Evolutionary conservation across 2,329 filamentous ascomycete genomes (phyloP).

Genomic region (Trichoderma guizhouense): DNA sequence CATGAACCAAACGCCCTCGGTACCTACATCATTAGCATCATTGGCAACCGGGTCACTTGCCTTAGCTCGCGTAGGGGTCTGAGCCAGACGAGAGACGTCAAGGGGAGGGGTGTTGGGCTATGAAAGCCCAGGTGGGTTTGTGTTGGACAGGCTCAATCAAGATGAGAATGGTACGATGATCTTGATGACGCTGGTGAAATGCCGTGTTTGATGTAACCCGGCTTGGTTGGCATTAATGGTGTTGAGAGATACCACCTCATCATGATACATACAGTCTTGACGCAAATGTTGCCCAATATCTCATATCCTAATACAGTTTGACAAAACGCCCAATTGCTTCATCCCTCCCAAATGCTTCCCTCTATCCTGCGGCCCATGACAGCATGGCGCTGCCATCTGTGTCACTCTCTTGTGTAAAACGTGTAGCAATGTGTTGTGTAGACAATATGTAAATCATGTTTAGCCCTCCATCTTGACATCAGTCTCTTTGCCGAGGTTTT

Average conservation of each 20-base stretch:
- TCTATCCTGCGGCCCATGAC: background rate
- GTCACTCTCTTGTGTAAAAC: background rate
- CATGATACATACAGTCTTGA: background rate
- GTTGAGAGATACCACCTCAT: background rate
- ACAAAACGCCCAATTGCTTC: background rate
- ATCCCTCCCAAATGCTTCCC: background rate
- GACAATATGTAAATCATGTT: background rate
- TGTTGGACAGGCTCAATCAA: background rate
- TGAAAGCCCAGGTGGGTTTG: background rate
- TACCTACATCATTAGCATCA: background rate
- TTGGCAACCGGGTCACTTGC: background rate
- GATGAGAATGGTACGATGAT: background rate
- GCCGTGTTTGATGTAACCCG: background rate
- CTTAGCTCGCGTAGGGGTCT: constrained; percentile 9
- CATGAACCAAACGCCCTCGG: constrained; percentile 9
- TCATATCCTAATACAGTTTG: background rate
- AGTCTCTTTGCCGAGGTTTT: constrained; percentile 62
- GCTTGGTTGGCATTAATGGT: background rate
- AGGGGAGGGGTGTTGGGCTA: background rate
- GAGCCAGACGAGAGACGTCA: background rate
- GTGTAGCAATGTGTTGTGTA: background rate
- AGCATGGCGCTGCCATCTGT: background rate
- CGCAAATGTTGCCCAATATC: background rate
- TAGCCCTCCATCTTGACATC: constrained; percentile 55
- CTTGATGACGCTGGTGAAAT: background rate